phyloP scores from a whole-genome alignment of 805 yeast species.

The Candida coquimbonensis region DNA sequence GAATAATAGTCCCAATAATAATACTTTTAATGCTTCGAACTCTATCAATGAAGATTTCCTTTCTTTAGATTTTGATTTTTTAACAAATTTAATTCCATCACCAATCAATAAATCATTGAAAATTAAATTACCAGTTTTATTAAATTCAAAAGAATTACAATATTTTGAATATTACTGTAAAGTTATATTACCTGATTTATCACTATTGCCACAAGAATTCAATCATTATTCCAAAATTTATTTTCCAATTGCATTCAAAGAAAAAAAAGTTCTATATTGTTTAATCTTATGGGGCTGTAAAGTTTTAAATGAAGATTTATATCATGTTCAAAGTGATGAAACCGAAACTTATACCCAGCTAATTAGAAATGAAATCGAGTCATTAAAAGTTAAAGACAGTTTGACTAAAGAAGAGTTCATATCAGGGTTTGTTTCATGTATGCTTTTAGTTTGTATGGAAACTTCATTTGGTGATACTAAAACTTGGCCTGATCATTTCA shows the following conservation, averaged over 20 bases:
- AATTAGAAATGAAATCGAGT: constrained; percentile 4
- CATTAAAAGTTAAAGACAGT: constrained; percentile 1
- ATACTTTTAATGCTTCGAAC: not conserved
- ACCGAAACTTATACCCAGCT: constrained; percentile 5
- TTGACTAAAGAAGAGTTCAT: constrained; percentile 13
- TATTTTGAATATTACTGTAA: constrained; percentile 38
- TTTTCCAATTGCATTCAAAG: constrained; percentile 37
- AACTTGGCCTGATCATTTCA: constrained; percentile 18
- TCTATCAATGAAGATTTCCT: not conserved
- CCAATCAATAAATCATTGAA: constrained; percentile 17
- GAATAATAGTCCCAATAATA: not conserved
- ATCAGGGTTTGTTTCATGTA: constrained; percentile 12
- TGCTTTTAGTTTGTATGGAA: constrained; percentile 18
- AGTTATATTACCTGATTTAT: constrained; percentile 35
- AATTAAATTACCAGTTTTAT: constrained; percentile 17
- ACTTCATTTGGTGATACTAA: constrained; percentile 19
- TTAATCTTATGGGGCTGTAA: constrained; percentile 50
- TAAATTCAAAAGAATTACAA: constrained; percentile 31
- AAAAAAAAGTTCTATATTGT: constrained; percentile 36
- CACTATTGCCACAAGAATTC: constrained; percentile 32
- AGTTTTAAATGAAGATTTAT: constrained; percentile 7
- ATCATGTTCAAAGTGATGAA: constrained; percentile 14
- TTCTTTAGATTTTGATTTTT: constrained; percentile 7
- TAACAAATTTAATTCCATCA: not conserved
- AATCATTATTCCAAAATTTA: constrained; percentile 41